Base-by-base conservation (phyloP, 2,329 filamentous ascomycete species). In the Emericellopsis cladophorae region DNA sequence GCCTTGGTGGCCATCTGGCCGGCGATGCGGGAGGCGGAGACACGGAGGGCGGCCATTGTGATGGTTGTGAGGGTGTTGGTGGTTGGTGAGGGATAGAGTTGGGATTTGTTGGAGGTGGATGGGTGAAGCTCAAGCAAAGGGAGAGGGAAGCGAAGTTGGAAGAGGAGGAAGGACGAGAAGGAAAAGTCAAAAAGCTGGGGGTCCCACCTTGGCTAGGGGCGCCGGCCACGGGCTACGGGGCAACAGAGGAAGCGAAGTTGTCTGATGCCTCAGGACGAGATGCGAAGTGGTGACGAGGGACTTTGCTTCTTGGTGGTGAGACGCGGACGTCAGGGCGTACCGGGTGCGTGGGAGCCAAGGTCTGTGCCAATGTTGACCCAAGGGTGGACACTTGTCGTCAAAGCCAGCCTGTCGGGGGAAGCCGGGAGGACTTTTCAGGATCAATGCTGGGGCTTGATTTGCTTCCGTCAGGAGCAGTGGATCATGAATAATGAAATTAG, bases 31-130 rank as follows among this genome's bases (percentile, higher is more conserved):
- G 81, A 80, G 64, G 82, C 78, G 69, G 85, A 74, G 66, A 86
- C 74, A 70, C 83, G 82, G 65, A 77, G 70, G 66, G 82, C 79
- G 66, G 82, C 79, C 83, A 88, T 88, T 85, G 75, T 76, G 75
- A 79, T 68, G 70, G 70, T 65, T 68, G 50, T 58, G 58, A 60
- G 61, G 59, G 60, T 40, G 42, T 44, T 49, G 45, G 45, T 44
- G 40, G 47, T 45, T 46, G 44, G 44, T 40, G 47, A 48, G 51
- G 48, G 42, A 45, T 48, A 41, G 43, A 45, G 42, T 47, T 48
- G 39, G 43, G 45, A 41, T 40, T 36, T 31, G 45, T 49, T 54
- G 54, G 56, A 53, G 52, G 58, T 54, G 54, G 53, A 53, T 57
- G 50, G 47, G 51, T 52, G 51, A 49, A 57, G 55, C 39, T 44